These are phyloP conservation scores for Penicillium aurantiogriseum DNA, from an alignment of 2,329 filamentous ascomycete genomes.

Conservation along the genomic window DNA sequence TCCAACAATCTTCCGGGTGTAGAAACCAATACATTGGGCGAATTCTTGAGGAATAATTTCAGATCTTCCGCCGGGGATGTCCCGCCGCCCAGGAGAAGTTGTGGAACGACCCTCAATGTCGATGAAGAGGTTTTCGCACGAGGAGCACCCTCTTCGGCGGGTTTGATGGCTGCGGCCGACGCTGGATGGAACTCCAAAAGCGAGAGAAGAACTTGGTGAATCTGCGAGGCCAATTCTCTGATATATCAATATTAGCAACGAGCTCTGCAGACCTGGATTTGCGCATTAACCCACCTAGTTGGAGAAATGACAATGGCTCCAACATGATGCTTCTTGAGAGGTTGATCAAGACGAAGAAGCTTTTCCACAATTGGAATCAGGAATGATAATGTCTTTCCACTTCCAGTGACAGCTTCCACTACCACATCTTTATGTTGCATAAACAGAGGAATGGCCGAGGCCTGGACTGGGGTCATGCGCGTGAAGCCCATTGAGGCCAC, in stretches of 20 bases:
- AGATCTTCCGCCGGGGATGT: constrained; percentile 82
- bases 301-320: constrained; percentile 90
- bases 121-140: constrained; percentile 44
- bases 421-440: constrained; percentile 89
- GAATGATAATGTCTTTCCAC: constrained; percentile 85
- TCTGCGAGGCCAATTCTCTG: constrained; percentile 87
- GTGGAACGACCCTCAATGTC: constrained; percentile 68
- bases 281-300: constrained; percentile 53
- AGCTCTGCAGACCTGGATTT: background rate
- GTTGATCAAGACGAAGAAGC: constrained; percentile 74
- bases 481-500: constrained; percentile 80
- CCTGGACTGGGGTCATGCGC: constrained; percentile 92
- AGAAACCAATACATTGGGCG: constrained; percentile 84
- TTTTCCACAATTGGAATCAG: constrained; percentile 80
- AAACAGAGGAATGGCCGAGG: constrained; percentile 83
- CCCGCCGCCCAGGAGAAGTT: constrained; percentile 82
- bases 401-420: constrained; percentile 88
- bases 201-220: constrained; percentile 74
- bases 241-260: background rate
- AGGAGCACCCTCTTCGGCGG: constrained; percentile 44
- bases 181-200: constrained; percentile 79
- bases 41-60: constrained; percentile 76
- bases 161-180: constrained; percentile 57
- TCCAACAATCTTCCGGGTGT: constrained; percentile 89
- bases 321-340: constrained; percentile 84